These are phyloP conservation scores for Phlyctochytrium planicorne DNA, from an alignment of 192 early-diverging fungal genomes.

Conservation along the genomic window DNA sequence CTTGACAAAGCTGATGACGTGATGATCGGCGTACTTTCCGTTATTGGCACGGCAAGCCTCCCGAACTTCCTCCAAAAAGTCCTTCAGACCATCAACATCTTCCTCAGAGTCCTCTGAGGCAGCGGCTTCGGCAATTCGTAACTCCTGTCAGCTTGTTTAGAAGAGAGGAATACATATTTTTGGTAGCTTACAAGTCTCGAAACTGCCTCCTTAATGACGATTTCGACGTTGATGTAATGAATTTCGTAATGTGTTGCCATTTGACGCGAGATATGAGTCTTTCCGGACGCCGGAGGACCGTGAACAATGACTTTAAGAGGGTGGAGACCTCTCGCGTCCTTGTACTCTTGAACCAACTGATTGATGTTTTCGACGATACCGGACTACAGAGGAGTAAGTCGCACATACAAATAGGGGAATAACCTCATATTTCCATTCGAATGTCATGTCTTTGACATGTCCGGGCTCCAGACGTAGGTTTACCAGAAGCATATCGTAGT, in stretches of 20 bases:
- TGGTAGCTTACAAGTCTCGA: constrained; percentile 32
- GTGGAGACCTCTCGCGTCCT: constrained; percentile 55
- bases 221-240: constrained; percentile 48
- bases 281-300: constrained; percentile 59
- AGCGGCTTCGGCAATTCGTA: constrained; percentile 29
- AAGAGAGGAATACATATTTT: not conserved
- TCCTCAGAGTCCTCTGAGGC: constrained; percentile 38
- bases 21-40: constrained; percentile 45
- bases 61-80: constrained; percentile 54
- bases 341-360: constrained; percentile 56
- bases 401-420: not conserved
- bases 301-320: constrained; percentile 55
- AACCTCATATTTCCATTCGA: constrained; percentile 66
- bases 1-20: constrained; percentile 48
- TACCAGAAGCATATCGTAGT: constrained; percentile 56
- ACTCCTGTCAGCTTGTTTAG: constrained; percentile 11
- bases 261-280: constrained; percentile 45
- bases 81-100: constrained; percentile 52
- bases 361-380: constrained; percentile 58
- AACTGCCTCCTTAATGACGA: constrained; percentile 49
- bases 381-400: constrained; percentile 15
- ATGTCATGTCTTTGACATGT: constrained; percentile 54
- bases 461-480: constrained; percentile 58
- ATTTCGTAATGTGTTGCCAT: constrained; percentile 55
- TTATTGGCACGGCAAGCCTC: constrained; percentile 47